Conservation (phyloP, 306 rosid genomes). For the Dalbergia cochinchinensis region DNA sequence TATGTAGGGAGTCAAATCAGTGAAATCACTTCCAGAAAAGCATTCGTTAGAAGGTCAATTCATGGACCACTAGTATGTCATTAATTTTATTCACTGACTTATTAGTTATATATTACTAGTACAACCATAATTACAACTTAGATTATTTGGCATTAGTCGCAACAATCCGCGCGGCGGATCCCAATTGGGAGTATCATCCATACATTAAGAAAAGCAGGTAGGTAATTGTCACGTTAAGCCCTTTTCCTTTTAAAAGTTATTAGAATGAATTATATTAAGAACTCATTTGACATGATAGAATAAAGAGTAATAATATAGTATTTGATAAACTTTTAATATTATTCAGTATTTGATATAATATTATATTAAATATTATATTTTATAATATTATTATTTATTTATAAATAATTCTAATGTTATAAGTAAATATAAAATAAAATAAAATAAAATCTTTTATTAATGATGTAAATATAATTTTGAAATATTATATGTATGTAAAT, state of each 20-base stretch:
- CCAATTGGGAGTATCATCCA: neutral
- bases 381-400: too few species aligned
- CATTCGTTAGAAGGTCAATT: constrained; percentile 45
- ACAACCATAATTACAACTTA: constrained; percentile 26
- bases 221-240: constrained; percentile 14
- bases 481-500: too few species aligned
- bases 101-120: neutral
- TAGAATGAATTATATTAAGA: neutral
- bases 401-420: too few species aligned
- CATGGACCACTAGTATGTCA: neutral
- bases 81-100: constrained; percentile 4
- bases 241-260: constrained; percentile 1
- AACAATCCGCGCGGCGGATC: constrained; percentile 12
- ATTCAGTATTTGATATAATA: too few species aligned
- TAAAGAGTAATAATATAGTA: too few species aligned
- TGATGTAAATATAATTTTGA: too few species aligned
- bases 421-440: too few species aligned
- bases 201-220: neutral
- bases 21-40: constrained; percentile 28
- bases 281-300: too few species aligned
- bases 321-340: too few species aligned
- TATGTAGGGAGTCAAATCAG: neutral
- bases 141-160: constrained; percentile 1
- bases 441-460: too few species aligned
- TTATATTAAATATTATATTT: too few species aligned